Conservation (phyloP, 257 asterid species). For the Ballota nigra region DNA sequence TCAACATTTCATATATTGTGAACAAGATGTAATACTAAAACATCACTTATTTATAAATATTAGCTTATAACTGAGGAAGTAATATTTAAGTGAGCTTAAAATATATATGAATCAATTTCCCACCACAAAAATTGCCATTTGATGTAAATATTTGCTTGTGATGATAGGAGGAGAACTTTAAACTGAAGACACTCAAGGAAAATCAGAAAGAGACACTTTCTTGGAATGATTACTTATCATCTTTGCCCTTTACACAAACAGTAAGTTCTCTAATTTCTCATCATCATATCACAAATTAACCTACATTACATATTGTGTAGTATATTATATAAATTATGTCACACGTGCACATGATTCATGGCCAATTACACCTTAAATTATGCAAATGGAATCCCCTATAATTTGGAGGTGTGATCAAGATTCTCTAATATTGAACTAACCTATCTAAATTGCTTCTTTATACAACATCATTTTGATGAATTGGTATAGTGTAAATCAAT, state of each 20-base stretch:
- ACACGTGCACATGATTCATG: neutral
- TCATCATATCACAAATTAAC: neutral
- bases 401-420: neutral
- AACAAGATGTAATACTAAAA: no score
- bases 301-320: neutral
- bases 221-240: slow-evolving; percentile 73
- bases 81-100: no score
- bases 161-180: slow-evolving; percentile 72
- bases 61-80: no score
- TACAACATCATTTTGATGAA: neutral
- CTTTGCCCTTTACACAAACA: slow-evolving; percentile 73
- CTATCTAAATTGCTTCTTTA: neutral
- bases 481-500: no score
- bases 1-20: no score
- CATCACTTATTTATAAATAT: no score
- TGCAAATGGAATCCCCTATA: neutral
- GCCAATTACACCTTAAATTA: slow-evolving; percentile 6
- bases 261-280: slow-evolving; percentile 40
- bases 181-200: slow-evolving; percentile 53
- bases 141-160: neutral
- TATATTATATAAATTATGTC: neutral
- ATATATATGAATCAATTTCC: no score
- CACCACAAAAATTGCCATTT: neutral
- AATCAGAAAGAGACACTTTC: slow-evolving; percentile 49
- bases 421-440: no score